Conservation (phyloP, 2,329 filamentous ascomycete species). For the Chalaropsis thielavioides region DNA sequence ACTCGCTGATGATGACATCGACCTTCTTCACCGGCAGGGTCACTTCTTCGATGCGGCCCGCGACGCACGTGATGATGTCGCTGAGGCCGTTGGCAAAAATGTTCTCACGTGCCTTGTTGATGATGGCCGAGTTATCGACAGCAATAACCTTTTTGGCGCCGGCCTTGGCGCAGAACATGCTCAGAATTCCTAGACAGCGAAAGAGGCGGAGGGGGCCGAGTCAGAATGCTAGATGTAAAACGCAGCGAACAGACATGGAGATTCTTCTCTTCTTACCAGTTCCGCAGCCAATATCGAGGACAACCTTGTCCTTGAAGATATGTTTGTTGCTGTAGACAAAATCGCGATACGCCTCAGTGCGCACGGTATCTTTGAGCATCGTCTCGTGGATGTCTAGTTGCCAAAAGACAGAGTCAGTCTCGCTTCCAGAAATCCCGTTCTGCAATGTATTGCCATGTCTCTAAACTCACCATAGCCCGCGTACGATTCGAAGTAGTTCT, state of each 20-base stretch:
- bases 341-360: slow-evolving; percentile 84
- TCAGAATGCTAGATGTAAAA: neutral
- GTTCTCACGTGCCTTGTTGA: slow-evolving; percentile 73
- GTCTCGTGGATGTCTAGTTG: slow-evolving; percentile 79
- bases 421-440: neutral
- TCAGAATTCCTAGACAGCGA: slow-evolving; percentile 52
- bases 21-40: slow-evolving; percentile 62
- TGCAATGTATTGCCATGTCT: too few relatives aligned
- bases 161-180: slow-evolving; percentile 86
- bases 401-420: neutral
- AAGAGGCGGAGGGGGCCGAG: neutral
- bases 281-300: slow-evolving; percentile 82
- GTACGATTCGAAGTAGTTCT: slow-evolving; percentile 48
- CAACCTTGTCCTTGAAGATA: slow-evolving; percentile 70
- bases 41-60: slow-evolving; percentile 81
- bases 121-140: slow-evolving; percentile 84
- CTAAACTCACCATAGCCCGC: slow-evolving; percentile 39
- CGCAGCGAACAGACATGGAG: neutral
- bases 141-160: slow-evolving; percentile 77
- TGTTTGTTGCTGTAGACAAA: slow-evolving; percentile 89
- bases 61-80: slow-evolving; percentile 60
- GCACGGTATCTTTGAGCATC: slow-evolving; percentile 82
- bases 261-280: slow-evolving; percentile 31
- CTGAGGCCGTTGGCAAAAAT: slow-evolving; percentile 66
- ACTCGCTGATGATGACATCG: slow-evolving; percentile 91